A percentile compares a stretch with the other conserved stretches of the same genome.
Evolutionary conservation across 345 rosid species (phyloP).

Genomic region (Psidium friedrichsthalianum): DNA sequence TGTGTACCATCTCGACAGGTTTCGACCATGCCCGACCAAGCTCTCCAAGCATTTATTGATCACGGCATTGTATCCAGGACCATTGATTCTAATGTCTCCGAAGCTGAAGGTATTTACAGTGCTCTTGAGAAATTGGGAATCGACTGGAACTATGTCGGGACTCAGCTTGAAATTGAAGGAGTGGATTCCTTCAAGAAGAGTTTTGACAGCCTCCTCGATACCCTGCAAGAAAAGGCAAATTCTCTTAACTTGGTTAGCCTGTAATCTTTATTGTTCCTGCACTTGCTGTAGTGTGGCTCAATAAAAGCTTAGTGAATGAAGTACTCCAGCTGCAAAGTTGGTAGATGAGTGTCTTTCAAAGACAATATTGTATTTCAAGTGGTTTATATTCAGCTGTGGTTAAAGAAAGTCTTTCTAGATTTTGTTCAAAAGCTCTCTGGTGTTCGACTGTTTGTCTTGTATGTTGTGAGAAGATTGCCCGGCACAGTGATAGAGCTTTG

Average conservation of each 20-base stretch:
- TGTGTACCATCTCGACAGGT: slow-evolving; percentile 31
- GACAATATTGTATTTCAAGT: slow-evolving; percentile 7
- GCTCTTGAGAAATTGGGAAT: slow-evolving; percentile 95
- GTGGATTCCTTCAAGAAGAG: slow-evolving; percentile 91
- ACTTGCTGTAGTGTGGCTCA: neutral
- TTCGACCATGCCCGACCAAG: slow-evolving; percentile 99
- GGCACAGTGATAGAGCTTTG: neutral
- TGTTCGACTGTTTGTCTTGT: neutral
- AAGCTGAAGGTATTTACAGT: slow-evolving; percentile 91
- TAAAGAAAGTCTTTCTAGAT: neutral
- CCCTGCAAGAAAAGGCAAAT: slow-evolving; percentile 93
- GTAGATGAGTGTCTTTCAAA: neutral
- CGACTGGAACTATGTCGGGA: slow-evolving; percentile 74
- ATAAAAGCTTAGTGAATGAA: neutral
- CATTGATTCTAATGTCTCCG: slow-evolving; percentile 76
- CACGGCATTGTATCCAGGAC: slow-evolving; percentile 84
- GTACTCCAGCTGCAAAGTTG: slow-evolving; percentile 9
- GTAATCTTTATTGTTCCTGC: slow-evolving; percentile 14
- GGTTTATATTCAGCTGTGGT: neutral
- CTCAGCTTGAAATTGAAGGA: slow-evolving; percentile 83
- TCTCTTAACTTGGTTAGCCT: slow-evolving; percentile 64
- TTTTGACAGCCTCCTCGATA: slow-evolving; percentile 85
- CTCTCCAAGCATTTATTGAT: slow-evolving; percentile 78
- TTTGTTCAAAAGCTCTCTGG: neutral
- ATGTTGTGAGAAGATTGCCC: neutral